Evolutionary conservation across 768 basidiomycete genomes (phyloP), one percentile per base, ranked within the genome.

Genomic region (Scleroderma citrinum): DNA sequence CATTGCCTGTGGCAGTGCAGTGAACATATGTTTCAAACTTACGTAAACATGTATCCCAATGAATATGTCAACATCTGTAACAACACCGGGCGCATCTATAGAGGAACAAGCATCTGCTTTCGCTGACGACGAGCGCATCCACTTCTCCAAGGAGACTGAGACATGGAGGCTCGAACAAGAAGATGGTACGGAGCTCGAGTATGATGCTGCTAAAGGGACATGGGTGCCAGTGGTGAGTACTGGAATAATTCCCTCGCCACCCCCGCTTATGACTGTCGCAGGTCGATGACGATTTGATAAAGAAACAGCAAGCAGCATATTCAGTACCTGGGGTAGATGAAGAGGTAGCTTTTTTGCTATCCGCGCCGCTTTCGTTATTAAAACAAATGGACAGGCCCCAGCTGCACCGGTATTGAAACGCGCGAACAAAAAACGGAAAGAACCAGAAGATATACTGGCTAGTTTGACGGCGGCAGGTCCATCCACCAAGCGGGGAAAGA

Each of bases 291-390:
- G 91, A 94, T 46, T 71, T 90, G 12, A 56, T 95, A 49, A 84
- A 82, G 62, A 83, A 82, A 20, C 95, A 99, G 64, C 96, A 98
- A 71, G 93, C 92, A 1, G 94, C 92, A 1, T 99, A 99, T 67
- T 86, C 92, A 0, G 75, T 99, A 2, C 76, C 74, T 13, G 96
- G 95, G 10, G 93, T 99, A 20, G 95, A 99, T 63, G 96, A 98
- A 74, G 80, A 83, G 71, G 94, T 91, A 65, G 63, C 82, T 55
- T 50, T 53, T 44, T 40, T 52, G 49, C 48, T 20, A 39, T 37
- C 16, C 20, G 35, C 47, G 43, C 44, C 31, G 32, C 57, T 54
- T 51, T 58, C 48, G 56, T 53, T 61, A 51, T 43, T 58, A 59
- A 17, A 48, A 53, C 51, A 46, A 44, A 41, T 52, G 29, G n/a